phyloP scores from a whole-genome alignment of 331 rosid species.

The Acacia pycnantha region DNA sequence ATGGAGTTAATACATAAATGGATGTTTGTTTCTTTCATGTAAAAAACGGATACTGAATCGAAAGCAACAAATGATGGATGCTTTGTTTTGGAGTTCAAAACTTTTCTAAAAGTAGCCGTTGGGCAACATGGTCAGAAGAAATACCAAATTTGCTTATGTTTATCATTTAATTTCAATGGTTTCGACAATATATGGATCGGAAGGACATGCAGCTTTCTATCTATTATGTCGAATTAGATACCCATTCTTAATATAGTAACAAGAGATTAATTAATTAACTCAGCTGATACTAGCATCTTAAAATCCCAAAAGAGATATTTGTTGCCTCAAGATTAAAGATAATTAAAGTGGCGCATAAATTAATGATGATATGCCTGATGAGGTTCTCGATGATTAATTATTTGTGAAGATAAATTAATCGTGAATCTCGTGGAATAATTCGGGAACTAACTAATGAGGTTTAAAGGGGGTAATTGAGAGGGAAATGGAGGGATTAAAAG shows the following conservation, averaged over 20 bases:
- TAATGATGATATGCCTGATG: not conserved
- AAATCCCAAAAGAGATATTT: not conserved
- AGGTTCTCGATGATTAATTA: not conserved
- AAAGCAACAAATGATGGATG: not conserved
- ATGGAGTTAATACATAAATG: not conserved
- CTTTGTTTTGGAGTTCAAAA: not conserved
- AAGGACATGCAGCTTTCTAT: slow-evolving; percentile 8
- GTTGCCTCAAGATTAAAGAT: not conserved
- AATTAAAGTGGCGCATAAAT: not conserved
- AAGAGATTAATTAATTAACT: not conserved
- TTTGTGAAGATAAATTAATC: not conserved
- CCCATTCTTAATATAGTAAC: not conserved
- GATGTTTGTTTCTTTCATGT: not conserved
- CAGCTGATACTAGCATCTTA: not conserved
- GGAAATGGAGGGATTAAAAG: not conserved
- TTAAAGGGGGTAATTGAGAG: not conserved
- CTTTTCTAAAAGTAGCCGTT: not conserved
- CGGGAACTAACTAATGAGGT: not conserved
- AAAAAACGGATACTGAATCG: slow-evolving; percentile 4
- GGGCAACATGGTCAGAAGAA: not conserved
- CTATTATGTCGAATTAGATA: not conserved
- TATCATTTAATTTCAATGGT: not conserved
- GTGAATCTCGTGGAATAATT: not conserved
- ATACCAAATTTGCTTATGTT: not conserved
- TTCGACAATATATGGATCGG: not conserved